Base-by-base conservation (phyloP, 257 asterid species). In the Galeopsis tetrahit region DNA sequence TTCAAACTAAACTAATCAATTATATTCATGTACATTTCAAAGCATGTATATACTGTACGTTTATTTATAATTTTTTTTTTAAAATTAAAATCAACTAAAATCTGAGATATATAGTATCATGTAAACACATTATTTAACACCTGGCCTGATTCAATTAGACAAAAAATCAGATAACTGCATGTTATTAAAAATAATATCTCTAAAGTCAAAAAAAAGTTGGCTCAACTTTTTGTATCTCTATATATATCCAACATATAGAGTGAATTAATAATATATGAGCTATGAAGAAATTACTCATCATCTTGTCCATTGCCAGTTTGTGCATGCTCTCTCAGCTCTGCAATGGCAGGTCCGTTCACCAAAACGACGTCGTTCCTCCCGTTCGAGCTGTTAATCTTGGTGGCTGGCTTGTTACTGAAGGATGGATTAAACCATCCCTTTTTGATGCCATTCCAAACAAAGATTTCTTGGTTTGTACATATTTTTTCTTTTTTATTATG, bases 371-470 rank as follows among this genome's bases (percentile, higher is more conserved):
- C 51, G 14, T 38, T 49, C 81, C 77, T 65, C 84, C 74, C 2
- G 79, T 86, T 69, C 82, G 87, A 36, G 96, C 90, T 14, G 92
- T 89, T 74, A 89, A 81, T 63, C 90, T 89, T 10, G 96, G 96
- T 8, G 92, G 96, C 7, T 89, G 96, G 92, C 86, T 86, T 38
- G 79, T 89, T 5, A 80, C 88, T 0, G 92, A 86, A 82, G 90
- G 90, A 31, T 87, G 96, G 89, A 89, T 85, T 33, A 85, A 85
- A 60, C 96, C 92, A 4, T 85, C 96, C 10, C 86, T 88, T 48
- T 89, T 89, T 63, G 84, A 85, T 15, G 81, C 32, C 72, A 89
- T 89, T 51, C 81, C 87, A 3, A 89, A 89, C 77, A 85, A 64
- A 14, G 92, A 89, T 43, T 76, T 89, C 52, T 55, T 89, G 83